A percentile compares a stretch with the other conserved stretches of the same genome.
Conservation (phyloP, 495 filamentous ascomycete genomes). For the Parathielavia appendiculata region DNA sequence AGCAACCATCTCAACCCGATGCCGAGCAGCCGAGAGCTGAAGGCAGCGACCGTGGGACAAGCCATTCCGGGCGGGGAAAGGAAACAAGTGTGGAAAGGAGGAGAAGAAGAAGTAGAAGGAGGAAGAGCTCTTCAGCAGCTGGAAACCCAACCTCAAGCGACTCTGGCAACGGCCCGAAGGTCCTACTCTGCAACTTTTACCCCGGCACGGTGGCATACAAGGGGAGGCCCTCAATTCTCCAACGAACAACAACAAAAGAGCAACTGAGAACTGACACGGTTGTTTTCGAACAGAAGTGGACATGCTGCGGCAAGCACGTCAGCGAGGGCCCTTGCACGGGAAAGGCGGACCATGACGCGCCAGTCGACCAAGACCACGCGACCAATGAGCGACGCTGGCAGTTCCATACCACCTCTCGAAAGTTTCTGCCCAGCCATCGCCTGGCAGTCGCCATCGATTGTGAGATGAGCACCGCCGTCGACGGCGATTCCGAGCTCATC, state of each 20-base stretch:
- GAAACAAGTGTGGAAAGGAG: too few relatives aligned
- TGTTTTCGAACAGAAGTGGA: conserved; percentile 6
- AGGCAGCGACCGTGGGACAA: neutral
- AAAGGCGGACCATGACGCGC: neutral
- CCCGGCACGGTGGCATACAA: neutral
- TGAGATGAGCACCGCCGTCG: conserved; percentile 40
- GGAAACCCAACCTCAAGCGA: neutral
- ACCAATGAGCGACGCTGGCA: conserved; percentile 10
- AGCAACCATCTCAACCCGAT: neutral
- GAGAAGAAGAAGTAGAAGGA: too few relatives aligned
- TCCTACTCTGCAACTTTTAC: neutral
- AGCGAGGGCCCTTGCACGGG: neutral
- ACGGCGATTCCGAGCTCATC: conserved; percentile 38
- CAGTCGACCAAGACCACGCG: neutral
- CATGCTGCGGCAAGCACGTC: conserved; percentile 10
- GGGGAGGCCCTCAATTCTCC: neutral
- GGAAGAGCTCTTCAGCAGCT: neutral
- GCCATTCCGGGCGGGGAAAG: too few relatives aligned
- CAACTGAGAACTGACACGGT: neutral
- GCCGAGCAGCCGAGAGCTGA: neutral
- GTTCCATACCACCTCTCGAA: conserved; percentile 4
- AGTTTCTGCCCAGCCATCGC: neutral
- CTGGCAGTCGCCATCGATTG: conserved; percentile 45
- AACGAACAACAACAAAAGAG: neutral
- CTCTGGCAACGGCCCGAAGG: neutral